Percentiles rank a stretch among this genome's conserved stretches.
phyloP scores from a whole-genome alignment of 176 grass and related monocot species.

The Miscanthus lutarioriparius region DNA sequence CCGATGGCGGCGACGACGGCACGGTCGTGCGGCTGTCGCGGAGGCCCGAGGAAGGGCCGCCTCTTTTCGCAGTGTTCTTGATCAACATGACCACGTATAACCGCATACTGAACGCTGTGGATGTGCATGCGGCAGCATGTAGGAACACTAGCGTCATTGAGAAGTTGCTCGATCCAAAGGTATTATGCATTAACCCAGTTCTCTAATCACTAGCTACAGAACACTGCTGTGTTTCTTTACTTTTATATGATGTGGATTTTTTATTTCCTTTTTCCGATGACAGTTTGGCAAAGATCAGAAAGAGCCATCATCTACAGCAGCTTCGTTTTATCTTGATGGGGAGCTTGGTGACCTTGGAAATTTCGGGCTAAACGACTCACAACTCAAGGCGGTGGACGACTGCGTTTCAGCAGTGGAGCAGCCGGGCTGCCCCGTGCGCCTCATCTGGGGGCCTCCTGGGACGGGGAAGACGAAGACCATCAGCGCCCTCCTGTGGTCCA shows the following conservation, averaged over 20 bases:
- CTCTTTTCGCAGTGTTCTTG: conserved; percentile 47
- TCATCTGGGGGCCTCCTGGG: conserved; percentile 81
- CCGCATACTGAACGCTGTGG: conserved; percentile 56
- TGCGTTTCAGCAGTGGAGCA: conserved; percentile 37
- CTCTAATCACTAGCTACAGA: too few species aligned
- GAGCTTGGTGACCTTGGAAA: neutral
- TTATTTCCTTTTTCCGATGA: neutral
- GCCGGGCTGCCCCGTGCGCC: neutral
- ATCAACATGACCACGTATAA: conserved; percentile 65
- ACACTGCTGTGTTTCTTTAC: too few species aligned
- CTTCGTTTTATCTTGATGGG: neutral
- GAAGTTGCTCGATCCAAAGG: conserved; percentile 31
- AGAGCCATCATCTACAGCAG: neutral
- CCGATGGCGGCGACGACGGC: neutral
- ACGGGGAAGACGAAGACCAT: conserved; percentile 91
- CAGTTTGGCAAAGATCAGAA: neutral
- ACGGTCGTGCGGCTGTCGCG: conserved; percentile 25
- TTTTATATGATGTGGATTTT: too few species aligned
- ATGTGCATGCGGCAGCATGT: neutral
- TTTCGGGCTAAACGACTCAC: conserved; percentile 51
- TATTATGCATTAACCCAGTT: neutral
- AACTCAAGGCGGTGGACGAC: conserved; percentile 40
- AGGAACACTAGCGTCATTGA: conserved; percentile 31
- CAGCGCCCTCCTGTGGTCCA: conserved; percentile 43
- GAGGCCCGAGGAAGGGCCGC: neutral